A percentile compares a stretch with the other conserved stretches of the same genome.
Conservation (phyloP, 1,284 basidiomycete genomes). For the Dichomitus squalens region DNA sequence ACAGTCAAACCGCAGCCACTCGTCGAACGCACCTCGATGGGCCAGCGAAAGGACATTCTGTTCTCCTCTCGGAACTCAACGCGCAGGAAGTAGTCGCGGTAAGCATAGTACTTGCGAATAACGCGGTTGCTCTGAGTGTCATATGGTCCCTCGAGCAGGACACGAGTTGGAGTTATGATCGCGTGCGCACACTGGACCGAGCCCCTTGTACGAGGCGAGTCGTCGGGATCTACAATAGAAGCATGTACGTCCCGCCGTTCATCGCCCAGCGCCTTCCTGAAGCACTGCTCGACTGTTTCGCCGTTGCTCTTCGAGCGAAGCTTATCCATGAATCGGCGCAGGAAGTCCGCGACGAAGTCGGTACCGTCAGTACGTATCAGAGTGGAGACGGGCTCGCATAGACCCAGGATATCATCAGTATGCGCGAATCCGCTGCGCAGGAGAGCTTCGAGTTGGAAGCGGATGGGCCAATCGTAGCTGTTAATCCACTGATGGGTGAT, state of each 20-base stretch:
- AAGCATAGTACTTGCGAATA: constrained; percentile 60
- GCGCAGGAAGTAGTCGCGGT: constrained; percentile 68
- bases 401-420: constrained; percentile 46
- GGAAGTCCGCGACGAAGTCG: constrained; percentile 43
- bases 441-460: constrained; percentile 71
- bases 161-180: constrained; percentile 69
- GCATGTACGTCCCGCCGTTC: constrained; percentile 3
- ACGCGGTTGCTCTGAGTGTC: constrained; percentile 66
- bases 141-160: constrained; percentile 72
- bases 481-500: constrained; percentile 44
- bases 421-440: constrained; percentile 60
- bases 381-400: constrained; percentile 44
- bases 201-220: constrained; percentile 18
- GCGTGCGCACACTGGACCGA: constrained; percentile 61
- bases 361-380: constrained; percentile 37
- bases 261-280: constrained; percentile 37
- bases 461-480: constrained; percentile 55
- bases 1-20: neutral
- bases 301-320: constrained; percentile 42
- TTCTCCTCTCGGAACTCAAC: constrained; percentile 83
- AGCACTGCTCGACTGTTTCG: constrained; percentile 52
- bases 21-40: constrained; percentile 42
- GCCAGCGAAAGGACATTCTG: constrained; percentile 64
- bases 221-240: neutral
- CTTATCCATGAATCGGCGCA: constrained; percentile 52